Evolutionary conservation across 164 flowering plant species (phyloP).

Genomic region (Taxillus chinensis): DNA sequence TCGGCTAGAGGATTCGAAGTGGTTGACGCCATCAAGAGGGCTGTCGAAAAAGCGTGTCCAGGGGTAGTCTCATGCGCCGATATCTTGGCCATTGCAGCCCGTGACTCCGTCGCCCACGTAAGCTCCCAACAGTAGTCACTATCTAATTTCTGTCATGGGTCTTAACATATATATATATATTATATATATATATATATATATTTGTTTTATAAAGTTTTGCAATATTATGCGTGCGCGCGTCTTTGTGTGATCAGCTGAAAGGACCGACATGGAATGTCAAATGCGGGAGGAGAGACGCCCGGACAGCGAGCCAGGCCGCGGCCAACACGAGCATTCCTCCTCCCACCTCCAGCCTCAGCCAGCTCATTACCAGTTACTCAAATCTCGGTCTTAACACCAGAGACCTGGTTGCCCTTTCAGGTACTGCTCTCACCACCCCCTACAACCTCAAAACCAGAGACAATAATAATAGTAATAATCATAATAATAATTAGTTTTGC

Average conservation of each 20-base stretch:
- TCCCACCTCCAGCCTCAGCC: slow-evolving; percentile 23
- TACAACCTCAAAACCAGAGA: background rate
- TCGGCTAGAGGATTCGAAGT: slow-evolving; percentile 37
- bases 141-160: background rate
- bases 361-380: slow-evolving; percentile 25
- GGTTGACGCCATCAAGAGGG: slow-evolving; percentile 20
- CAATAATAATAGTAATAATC: background rate
- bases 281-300: slow-evolving; percentile 41
- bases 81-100: slow-evolving; percentile 38
- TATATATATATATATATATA: background rate
- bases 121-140: slow-evolving; percentile 5
- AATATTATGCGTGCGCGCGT: background rate
- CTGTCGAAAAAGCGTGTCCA: slow-evolving; percentile 29
- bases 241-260: slow-evolving; percentile 23
- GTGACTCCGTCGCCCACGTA: slow-evolving; percentile 31
- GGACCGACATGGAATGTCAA: slow-evolving; percentile 39
- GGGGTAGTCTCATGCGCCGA: slow-evolving; percentile 49
- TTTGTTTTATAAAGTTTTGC: background rate
- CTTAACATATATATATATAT: too few species aligned
- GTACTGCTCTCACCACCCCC: slow-evolving; percentile 6
- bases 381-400: slow-evolving; percentile 29
- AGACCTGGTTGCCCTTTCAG: slow-evolving; percentile 46
- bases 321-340: slow-evolving; percentile 40
- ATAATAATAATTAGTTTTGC: too few species aligned
- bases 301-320: slow-evolving; percentile 31